Conservation (phyloP, 2,329 filamentous ascomycete species). For the Eutypa lata region DNA sequence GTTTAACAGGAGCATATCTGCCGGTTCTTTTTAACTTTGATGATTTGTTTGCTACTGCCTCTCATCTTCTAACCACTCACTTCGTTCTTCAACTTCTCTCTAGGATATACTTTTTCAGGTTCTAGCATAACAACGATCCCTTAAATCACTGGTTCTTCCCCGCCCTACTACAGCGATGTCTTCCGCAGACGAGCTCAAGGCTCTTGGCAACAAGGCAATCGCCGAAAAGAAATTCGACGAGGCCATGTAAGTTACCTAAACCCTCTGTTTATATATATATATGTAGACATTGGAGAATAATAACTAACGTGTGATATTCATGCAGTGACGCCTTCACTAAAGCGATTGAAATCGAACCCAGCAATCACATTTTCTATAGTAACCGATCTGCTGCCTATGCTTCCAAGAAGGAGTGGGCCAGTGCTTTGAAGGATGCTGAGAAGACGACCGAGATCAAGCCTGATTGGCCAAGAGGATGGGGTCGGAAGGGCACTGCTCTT, state of each 20-base stretch:
- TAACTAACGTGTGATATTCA: constrained; percentile 1
- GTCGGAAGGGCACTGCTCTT: constrained; percentile 84
- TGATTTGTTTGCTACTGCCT: background rate
- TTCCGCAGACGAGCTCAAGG: constrained; percentile 80
- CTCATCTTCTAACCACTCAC: background rate
- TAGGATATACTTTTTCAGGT: background rate
- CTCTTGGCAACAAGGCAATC: constrained; percentile 98
- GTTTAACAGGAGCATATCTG: background rate
- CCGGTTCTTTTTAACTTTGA: background rate
- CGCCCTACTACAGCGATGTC: constrained; percentile 41
- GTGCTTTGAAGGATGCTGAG: constrained; percentile 82
- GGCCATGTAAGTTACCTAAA: constrained; percentile 70
- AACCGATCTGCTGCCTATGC: constrained; percentile 88
- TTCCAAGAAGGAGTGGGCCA: constrained; percentile 83
- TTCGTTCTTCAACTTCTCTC: background rate
- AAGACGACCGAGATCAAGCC: constrained; percentile 95
- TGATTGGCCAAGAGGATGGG: constrained; percentile 97
- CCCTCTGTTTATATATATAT: background rate
- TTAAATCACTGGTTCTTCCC: background rate
- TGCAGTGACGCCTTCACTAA: constrained; percentile 87
- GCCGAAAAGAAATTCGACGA: constrained; percentile 94
- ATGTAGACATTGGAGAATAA: background rate
- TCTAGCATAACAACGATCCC: background rate
- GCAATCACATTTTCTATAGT: constrained; percentile 96
- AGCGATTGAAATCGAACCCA: constrained; percentile 82